Evolutionary conservation across 257 asterid species (phyloP).

Genomic region (Galeopsis tetrahit): DNA sequence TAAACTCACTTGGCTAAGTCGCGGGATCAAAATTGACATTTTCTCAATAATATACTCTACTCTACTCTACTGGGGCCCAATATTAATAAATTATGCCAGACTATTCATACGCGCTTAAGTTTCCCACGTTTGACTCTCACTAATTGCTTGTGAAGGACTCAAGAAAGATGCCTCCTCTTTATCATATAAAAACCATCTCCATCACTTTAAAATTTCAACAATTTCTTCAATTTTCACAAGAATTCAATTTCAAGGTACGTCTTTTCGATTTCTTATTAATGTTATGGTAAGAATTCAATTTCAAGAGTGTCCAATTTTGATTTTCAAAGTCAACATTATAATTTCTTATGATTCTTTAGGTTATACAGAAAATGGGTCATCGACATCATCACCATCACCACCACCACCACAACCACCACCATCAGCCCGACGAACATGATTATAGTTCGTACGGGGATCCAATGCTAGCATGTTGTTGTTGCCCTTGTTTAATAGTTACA

Average conservation of each 20-base stretch:
- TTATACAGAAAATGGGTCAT: conserved; percentile 35
- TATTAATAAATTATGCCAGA: too few species aligned
- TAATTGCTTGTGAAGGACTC: too few species aligned
- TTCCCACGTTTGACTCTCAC: too few species aligned
- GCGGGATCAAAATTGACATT: too few species aligned
- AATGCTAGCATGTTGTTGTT: conserved; percentile 44
- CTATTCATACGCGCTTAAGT: too few species aligned
- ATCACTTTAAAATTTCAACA: not conserved
- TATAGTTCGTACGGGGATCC: conserved; percentile 18
- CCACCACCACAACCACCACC: not conserved
- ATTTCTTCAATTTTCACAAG: not conserved
- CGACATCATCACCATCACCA: conserved; percentile 26
- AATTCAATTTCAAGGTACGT: conserved; percentile 1
- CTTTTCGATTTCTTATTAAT: not conserved
- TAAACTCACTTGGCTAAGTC: too few species aligned
- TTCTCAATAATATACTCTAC: too few species aligned
- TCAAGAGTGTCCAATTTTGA: not conserved
- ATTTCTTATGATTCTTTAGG: not conserved
- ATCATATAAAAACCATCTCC: not conserved
- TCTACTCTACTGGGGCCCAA: too few species aligned
- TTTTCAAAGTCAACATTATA: not conserved
- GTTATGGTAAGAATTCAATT: not conserved
- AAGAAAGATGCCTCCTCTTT: not conserved
- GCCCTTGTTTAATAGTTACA: conserved; percentile 48
- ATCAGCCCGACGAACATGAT: conserved; percentile 21